Evolutionary conservation across 345 rosid species (phyloP).

Genomic region (Aquilaria yunnanensis): DNA sequence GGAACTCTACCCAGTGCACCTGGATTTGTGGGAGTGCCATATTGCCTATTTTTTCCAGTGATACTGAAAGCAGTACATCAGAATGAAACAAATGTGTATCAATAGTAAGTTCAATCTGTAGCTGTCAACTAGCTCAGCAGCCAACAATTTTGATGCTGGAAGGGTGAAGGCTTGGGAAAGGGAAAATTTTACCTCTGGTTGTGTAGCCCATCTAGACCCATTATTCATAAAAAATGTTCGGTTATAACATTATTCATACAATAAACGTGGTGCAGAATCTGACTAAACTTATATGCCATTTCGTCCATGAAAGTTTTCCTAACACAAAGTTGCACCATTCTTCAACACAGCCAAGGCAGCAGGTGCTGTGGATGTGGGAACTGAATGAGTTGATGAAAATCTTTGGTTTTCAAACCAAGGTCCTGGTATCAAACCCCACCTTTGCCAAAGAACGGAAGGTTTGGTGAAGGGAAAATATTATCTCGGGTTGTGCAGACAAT

Average conservation of each 20-base stretch:
- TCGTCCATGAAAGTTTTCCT: slow-evolving; percentile 89
- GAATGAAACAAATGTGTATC: neutral
- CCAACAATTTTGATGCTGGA: neutral
- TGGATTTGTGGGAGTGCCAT: slow-evolving; percentile 88
- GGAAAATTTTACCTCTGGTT: too few species aligned
- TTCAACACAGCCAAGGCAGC: slow-evolving; percentile 53
- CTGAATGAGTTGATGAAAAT: slow-evolving; percentile 37
- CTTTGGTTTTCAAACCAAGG: too few species aligned
- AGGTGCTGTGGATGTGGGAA: slow-evolving; percentile 65
- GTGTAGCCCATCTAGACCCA: too few species aligned
- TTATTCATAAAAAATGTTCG: too few species aligned
- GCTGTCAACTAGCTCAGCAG: too few species aligned
- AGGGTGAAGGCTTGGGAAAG: too few species aligned
- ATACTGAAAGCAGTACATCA: slow-evolving; percentile 34
- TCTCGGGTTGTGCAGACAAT: too few species aligned
- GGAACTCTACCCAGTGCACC: slow-evolving; percentile 66
- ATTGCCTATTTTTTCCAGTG: slow-evolving; percentile 77
- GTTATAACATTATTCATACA: too few species aligned
- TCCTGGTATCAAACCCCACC: too few species aligned
- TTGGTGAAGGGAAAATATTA: too few species aligned
- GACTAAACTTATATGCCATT: slow-evolving; percentile 56
- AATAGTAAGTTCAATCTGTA: neutral
- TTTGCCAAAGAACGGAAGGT: too few species aligned
- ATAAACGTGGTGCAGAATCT: too few species aligned
- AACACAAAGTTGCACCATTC: slow-evolving; percentile 61